Base-by-base conservation (phyloP, 176 grass and related monocot genomes). In the Phragmites australis region DNA sequence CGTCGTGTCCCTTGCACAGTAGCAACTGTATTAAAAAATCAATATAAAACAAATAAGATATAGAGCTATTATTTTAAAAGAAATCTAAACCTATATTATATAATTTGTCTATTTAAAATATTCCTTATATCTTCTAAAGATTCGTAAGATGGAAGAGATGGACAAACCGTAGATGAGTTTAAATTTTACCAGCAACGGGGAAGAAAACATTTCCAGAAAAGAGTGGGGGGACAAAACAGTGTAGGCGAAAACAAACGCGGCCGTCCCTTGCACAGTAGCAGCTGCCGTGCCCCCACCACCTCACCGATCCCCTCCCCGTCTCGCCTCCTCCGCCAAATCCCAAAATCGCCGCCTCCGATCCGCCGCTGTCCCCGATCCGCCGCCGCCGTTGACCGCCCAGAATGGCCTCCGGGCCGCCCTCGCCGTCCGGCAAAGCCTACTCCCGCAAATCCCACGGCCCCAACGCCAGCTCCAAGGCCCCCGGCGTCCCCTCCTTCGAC, bases 401-500 rank as follows among this genome's bases (percentile, higher is more conserved):
- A 37, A 92, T 92, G 90, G 80, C 85, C 74, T 80, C 90, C 12
- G 87, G 86, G 45, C 74, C 83, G 25, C 69, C 87, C 12, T 82
- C 83, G 65, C 83, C 88, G 8, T 90, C 88, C 23, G 58, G 83
- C 73, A 93, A 93, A 82, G 45, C 78, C 10, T 85, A 84, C 83
- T 89, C 87, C 4, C 91, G 91, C 87, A 93, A 89, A 76, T 80
- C 80, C 6, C 90, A 76, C 66, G 65, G 45, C 44, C 70, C 76
- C 85, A 83, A 69, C 59, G 65, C 62, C 17, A 21, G 46, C 63
- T 76, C 84, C 54, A 78, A 78, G 88, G 49, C 57, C 44, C 77
- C 81, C 29, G 48, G 15, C 32, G 69, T 65, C 66, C 21, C 65
- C 72, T 42, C 83, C 73, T 78, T 77, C 58, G 83, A 90, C 34